These are phyloP conservation scores for Clitopilus passeckerianus DNA, from an alignment of 768 basidiomycete species.

Conservation along the genomic window DNA sequence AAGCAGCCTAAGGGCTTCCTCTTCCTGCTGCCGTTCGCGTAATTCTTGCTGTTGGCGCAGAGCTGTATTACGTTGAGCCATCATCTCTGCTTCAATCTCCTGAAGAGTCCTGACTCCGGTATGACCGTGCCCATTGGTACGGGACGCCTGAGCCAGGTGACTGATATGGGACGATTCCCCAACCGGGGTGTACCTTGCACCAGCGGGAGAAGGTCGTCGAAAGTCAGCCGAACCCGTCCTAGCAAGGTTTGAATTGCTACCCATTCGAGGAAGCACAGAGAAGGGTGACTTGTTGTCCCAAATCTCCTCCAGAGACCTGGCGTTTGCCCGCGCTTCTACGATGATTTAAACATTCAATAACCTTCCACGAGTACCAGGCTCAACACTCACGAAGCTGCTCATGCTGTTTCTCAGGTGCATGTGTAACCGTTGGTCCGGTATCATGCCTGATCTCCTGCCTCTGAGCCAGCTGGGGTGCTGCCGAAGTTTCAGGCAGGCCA, in stretches of 20 bases:
- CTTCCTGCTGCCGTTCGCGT: constrained; percentile 40
- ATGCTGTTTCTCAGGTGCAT: constrained; percentile 4
- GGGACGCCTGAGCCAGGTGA: constrained; percentile 28
- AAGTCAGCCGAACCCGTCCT: constrained; percentile 13
- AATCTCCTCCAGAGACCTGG: constrained; percentile 62
- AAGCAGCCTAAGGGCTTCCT: constrained; percentile 20
- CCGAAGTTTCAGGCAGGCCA: constrained; percentile 15
- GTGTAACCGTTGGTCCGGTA: constrained; percentile 1
- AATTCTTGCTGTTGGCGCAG: constrained; percentile 32
- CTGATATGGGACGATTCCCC: constrained; percentile 14
- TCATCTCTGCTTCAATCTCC: constrained; percentile 83
- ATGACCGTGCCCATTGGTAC: constrained; percentile 12
- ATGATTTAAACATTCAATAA: not conserved
- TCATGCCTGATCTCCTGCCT: not conserved
- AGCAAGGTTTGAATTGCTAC: constrained; percentile 27
- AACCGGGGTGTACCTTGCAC: constrained; percentile 35
- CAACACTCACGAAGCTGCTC: constrained; percentile 3
- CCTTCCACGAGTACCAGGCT: constrained; percentile 9
- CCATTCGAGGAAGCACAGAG: constrained; percentile 46
- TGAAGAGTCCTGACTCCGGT: constrained; percentile 59
- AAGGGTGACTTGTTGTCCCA: constrained; percentile 82
- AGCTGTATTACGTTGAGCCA: constrained; percentile 16
- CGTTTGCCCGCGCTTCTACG: constrained; percentile 29
- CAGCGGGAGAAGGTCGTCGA: constrained; percentile 24
- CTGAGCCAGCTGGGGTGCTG: constrained; percentile 8